Conservation (phyloP, 176 grass and related monocot genomes). For the Chloris gayana region DNA sequence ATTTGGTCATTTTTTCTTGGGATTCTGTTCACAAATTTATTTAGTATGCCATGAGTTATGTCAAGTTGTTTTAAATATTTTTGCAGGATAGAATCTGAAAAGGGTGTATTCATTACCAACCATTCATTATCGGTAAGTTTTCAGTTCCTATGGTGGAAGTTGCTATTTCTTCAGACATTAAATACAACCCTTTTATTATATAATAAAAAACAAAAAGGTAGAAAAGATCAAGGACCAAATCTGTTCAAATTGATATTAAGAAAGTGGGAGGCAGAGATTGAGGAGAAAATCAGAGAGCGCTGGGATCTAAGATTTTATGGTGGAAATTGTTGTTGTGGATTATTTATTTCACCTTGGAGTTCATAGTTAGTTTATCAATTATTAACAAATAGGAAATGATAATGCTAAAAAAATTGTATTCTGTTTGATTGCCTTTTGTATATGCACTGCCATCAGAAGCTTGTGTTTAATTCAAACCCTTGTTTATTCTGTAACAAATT, state of each 20-base stretch:
- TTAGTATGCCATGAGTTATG: conserved; percentile 29
- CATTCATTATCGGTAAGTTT: conserved; percentile 74
- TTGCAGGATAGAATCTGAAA: conserved; percentile 87
- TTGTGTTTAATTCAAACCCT: neutral
- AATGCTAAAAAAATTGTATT: conserved; percentile 20
- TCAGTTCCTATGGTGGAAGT: conserved; percentile 41
- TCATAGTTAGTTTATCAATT: conserved; percentile 25
- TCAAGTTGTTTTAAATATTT: conserved; percentile 14
- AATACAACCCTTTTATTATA: neutral
- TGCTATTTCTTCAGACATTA: neutral
- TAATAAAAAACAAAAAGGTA: neutral
- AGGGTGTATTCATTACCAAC: conserved; percentile 85
- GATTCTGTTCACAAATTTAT: conserved; percentile 30
- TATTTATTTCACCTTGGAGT: conserved; percentile 16
- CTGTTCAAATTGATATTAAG: too few relatives aligned
- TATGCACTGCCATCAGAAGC: conserved; percentile 28
- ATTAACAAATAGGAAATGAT: neutral
- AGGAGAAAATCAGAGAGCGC: neutral
- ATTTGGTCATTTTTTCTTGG: neutral
- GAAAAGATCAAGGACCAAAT: neutral
- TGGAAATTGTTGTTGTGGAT: neutral
- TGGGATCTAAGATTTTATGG: conserved; percentile 2
- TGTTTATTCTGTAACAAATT: conserved; percentile 6
- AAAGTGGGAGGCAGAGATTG: neutral
- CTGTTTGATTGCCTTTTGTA: conserved; percentile 4